A percentile compares a stretch with the other conserved stretches of the same genome.
Evolutionary conservation across 768 basidiomycete species (phyloP).

Genomic region (Kondoa malvinella): DNA sequence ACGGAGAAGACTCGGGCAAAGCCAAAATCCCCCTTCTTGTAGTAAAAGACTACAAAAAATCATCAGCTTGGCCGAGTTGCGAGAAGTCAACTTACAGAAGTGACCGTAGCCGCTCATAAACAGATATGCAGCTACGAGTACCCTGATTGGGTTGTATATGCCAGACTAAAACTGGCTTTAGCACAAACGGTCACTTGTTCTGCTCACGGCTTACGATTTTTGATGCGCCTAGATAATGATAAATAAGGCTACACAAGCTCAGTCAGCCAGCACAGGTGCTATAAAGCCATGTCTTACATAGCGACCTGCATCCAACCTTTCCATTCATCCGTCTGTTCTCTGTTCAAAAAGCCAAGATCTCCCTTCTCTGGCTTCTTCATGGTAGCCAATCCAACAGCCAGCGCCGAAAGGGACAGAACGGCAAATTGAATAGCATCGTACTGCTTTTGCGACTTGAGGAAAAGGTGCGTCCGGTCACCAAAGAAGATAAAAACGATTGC

Average conservation of each 20-base stretch:
- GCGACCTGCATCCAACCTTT: constrained; percentile 96
- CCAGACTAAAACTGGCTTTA: constrained; percentile 43
- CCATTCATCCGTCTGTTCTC: constrained; percentile 92
- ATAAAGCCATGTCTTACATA: constrained; percentile 33
- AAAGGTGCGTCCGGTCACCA: constrained; percentile 70
- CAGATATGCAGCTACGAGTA: constrained; percentile 54
- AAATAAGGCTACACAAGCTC: constrained; percentile 48
- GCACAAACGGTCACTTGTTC: too few species aligned
- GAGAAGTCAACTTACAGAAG: constrained; percentile 6
- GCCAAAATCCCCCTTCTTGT: constrained; percentile 75
- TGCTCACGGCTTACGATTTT: constrained; percentile 39
- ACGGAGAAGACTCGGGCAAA: constrained; percentile 59
- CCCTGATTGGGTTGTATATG: constrained; percentile 82
- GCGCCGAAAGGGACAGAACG: constrained; percentile 41
- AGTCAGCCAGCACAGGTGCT: not conserved
- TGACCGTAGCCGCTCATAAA: constrained; percentile 83
- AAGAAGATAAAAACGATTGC: constrained; percentile 52
- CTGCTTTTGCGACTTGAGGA: constrained; percentile 77
- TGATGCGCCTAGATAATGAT: constrained; percentile 79
- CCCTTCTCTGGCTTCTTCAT: constrained; percentile 53
- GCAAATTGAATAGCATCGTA: constrained; percentile 53
- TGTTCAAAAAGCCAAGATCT: constrained; percentile 72
- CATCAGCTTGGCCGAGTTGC: constrained; percentile 33
- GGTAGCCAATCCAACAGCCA: constrained; percentile 47
- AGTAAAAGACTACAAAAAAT: constrained; percentile 52